Evolutionary conservation across 192 early-diverging fungal species (phyloP), one percentile per base, ranked within the genome.

Genomic region (Radiomyces spectabilis): DNA sequence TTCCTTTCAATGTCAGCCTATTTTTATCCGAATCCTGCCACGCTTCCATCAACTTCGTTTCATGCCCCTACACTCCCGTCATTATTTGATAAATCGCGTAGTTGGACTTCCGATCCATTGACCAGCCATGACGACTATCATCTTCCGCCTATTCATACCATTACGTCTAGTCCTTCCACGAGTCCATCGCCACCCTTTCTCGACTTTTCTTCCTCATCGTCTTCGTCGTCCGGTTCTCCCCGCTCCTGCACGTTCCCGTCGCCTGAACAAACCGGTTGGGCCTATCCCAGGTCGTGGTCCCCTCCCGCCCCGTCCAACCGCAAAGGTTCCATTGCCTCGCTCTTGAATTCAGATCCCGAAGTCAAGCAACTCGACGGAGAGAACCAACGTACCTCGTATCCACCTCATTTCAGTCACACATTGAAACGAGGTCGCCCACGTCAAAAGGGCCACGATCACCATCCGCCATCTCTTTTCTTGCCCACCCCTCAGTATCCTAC

Each of bases 271-370:
- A 44, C 12, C 27, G 24, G 41, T 46, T 57, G 21, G 29, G 19
- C 43, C 6, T 18, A 24, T 45, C 13, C 40, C 12, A 37, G 29
- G 12, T 16, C 30, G 2, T 34, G 21, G 5, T 26, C 55, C 18
- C 31, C 8, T 12, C 32, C 31, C 21, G 18, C 22, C 1, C 54
- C 27, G 1, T 35, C 18, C 16, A 34, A 51, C 16, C 57, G 64
- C 37, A 66, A 59, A 39, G 64, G 57, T 4, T 66, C 64, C 1
- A 55, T 66, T 33, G 57, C 64, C 4, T 66, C 57, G 5, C 4
- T 66, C 24, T 53, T 66, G 25, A 66, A 66, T 29, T 41, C 48
- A 16, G 57, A 45, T 31, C 57, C 57, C 9, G 43, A 43, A 27
- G 16, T 41, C 25, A 42, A 41, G 26, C 51, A 55, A 39, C 18